Evolutionary conservation across 2,329 filamentous ascomycete genomes (phyloP).

Genomic region (Nemania sp.): DNA sequence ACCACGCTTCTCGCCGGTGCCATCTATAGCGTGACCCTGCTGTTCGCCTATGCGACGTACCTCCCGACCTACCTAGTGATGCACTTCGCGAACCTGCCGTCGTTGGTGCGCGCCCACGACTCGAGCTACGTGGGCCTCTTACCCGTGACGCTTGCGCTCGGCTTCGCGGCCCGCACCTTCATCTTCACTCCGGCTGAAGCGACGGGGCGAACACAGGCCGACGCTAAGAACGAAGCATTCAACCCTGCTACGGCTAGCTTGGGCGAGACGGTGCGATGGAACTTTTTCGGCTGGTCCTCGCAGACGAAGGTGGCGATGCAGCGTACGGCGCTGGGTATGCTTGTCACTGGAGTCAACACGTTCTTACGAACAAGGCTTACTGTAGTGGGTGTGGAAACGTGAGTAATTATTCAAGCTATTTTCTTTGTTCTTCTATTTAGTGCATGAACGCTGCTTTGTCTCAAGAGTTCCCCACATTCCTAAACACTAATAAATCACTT

Average conservation of each 20-base stretch:
- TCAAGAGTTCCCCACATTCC: background rate
- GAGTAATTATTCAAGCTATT: background rate
- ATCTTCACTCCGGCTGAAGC: conserved; percentile 78
- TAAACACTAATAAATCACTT: background rate
- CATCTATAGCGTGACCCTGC: conserved; percentile 81
- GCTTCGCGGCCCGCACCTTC: conserved; percentile 78
- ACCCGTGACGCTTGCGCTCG: conserved; percentile 69
- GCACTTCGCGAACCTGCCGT: conserved; percentile 79
- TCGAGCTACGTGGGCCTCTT: conserved; percentile 71
- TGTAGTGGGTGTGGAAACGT: conserved; percentile 75
- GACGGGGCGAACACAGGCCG: conserved; percentile 61
- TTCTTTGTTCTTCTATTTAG: background rate
- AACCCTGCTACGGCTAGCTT: conserved; percentile 74
- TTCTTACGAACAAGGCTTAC: conserved; percentile 75
- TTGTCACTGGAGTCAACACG: conserved; percentile 69
- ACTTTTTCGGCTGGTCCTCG: conserved; percentile 76
- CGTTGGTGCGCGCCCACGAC: conserved; percentile 74
- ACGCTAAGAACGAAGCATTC: conserved; percentile 66
- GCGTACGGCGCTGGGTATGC: conserved; percentile 70
- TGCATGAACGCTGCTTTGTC: background rate
- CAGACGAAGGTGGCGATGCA: conserved; percentile 73
- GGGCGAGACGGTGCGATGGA: conserved; percentile 76
- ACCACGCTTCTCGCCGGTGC: conserved; percentile 76
- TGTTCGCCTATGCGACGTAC: conserved; percentile 74
- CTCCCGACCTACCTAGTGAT: conserved; percentile 78